These are phyloP conservation scores for Psilocybe subaeruginosa DNA, from an alignment of 768 basidiomycete species.

Conservation along the genomic window DNA sequence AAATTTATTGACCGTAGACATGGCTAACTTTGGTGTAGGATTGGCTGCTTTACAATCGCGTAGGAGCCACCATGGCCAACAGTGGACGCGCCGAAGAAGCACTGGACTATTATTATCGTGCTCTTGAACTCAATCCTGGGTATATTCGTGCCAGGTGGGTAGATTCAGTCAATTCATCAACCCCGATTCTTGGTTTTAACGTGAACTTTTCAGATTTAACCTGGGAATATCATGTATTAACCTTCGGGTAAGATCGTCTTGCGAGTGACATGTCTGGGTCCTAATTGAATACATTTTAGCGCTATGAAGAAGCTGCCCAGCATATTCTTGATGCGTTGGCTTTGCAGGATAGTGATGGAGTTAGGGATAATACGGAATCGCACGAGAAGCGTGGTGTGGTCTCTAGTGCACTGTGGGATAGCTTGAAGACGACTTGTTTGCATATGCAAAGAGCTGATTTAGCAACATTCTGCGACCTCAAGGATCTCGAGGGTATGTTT, in stretches of 20 bases:
- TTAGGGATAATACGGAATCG: constrained; percentile 45
- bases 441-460: constrained; percentile 82
- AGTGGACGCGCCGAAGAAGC: constrained; percentile 80
- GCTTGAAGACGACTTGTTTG: constrained; percentile 79
- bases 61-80: constrained; percentile 95
- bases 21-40: constrained; percentile 53
- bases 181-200: constrained; percentile 6
- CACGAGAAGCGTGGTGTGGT: constrained; percentile 71
- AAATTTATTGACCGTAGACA: constrained; percentile 1
- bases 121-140: constrained; percentile 83
- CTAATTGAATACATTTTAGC: constrained; percentile 41
- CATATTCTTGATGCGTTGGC: constrained; percentile 89
- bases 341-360: constrained; percentile 84
- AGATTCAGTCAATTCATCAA: neutral
- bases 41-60: constrained; percentile 90
- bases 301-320: constrained; percentile 84
- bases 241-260: constrained; percentile 58
- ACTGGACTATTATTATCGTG: constrained; percentile 84
- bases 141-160: constrained; percentile 87
- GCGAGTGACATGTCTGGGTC: constrained; percentile 6
- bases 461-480: constrained; percentile 69
- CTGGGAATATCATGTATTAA: constrained; percentile 92
- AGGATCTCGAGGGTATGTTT: constrained; percentile 66
- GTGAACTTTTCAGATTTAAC: constrained; percentile 67
- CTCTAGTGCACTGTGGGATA: constrained; percentile 84